Evolutionary conservation across 805 yeast genomes (phyloP), one percentile per base, ranked within the genome.

Genomic region (Pichia heedii): DNA sequence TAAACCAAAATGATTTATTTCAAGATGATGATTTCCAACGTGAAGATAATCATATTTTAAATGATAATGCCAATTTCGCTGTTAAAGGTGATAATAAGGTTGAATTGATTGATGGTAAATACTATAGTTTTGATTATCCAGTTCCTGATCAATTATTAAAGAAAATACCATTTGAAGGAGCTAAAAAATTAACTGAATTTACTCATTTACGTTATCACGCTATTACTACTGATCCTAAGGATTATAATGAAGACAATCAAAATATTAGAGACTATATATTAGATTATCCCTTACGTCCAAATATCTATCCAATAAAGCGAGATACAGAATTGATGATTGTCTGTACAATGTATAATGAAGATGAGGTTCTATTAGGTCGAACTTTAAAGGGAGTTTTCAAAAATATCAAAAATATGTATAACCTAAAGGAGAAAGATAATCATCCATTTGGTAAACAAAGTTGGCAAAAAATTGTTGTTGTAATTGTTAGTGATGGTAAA

Each of bases 381-480:
- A 87, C 96, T 5, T 70, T 89, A 50, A 84, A 85, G 56, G 96
- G 97, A 55, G 84, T 86, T 13, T 86, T 90, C 67, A 84, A 85
- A 45, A 90, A 90, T 60, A 83, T 90, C 54, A 75, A 77, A 50
- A 79, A 85, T 59, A 74, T 90, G 67, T 73, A 77, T 41, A 74
- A 83, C 50, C 36, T 58, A 36, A 37, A 49, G 1, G 50, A 54
- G 27, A 70, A 79, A 22, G 70, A 76, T 45, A 56, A 64, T 19
- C 74, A 75, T 27, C 74, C 79, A 2, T 90, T 96, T 95, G 97
- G 97, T 22, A 77, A 79, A 36, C 93, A 86, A 45, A 80, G 93
- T 2, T 90, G 97, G 97, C 86, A 88, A 55, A 88, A 87, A 55
- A 77, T 90, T 30, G 95, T 86, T 9, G 90, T 90, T 26, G 79